These are phyloP conservation scores for grape (Vitis vinifera) DNA, from an alignment of 164 flowering plant species.

Conservation along the genomic window DNA sequence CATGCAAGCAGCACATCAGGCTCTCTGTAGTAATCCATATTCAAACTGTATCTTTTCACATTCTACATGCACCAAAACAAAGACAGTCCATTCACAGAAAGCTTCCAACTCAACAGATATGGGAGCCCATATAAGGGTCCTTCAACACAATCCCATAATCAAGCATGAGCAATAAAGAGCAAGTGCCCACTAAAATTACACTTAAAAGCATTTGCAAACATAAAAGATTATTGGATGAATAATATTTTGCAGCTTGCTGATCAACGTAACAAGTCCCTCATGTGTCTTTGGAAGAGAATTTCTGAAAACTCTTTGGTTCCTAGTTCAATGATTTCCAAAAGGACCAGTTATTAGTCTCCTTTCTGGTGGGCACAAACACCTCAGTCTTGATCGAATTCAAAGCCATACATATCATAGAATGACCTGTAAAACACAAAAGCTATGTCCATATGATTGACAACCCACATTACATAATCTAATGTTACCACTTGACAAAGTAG, in stretches of 20 bases:
- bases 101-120: background rate
- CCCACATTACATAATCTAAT: no score
- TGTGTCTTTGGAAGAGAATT: background rate
- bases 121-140: background rate
- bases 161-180: background rate
- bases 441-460: background rate
- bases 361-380: background rate
- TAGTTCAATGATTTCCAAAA: background rate
- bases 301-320: background rate
- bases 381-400: background rate
- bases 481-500: no score
- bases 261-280: background rate
- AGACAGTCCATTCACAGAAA: background rate
- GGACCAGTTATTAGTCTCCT: slow-evolving; percentile 1
- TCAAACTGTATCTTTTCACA: slow-evolving; percentile 1
- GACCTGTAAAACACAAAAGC: background rate
- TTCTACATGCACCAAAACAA: slow-evolving; percentile 3
- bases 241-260: background rate
- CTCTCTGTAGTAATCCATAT: slow-evolving; percentile 58
- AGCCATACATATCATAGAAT: background rate
- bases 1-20: slow-evolving; percentile 33
- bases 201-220: background rate
- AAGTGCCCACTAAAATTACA: background rate
- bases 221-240: background rate
- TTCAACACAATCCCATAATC: background rate